A percentile compares a stretch with the other conserved stretches of the same genome.
Evolutionary conservation across 2,329 filamentous ascomycete species (phyloP).

Genomic region (Neofusicoccum kwambonambiense): DNA sequence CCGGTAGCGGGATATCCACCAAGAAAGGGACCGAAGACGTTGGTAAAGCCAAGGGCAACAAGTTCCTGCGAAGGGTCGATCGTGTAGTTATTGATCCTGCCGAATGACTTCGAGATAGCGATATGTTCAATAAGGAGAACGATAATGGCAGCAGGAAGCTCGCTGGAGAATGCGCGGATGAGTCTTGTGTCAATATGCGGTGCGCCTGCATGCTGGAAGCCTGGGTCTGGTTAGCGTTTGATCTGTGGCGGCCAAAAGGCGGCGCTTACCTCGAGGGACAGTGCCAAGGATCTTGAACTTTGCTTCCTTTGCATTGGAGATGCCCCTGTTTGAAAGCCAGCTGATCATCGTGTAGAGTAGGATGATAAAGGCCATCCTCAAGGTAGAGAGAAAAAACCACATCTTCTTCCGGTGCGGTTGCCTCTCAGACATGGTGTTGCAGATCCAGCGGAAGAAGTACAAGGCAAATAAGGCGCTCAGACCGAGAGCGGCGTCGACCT

Average conservation of each 20-base stretch:
- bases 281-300: conserved; percentile 69
- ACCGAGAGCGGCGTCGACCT: conserved; percentile 82
- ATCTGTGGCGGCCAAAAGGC: conserved; percentile 16
- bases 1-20: conserved; percentile 88
- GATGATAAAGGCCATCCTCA: conserved; percentile 85
- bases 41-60: conserved; percentile 85
- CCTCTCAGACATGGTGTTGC: conserved; percentile 64
- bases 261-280: conserved; percentile 66
- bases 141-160: conserved; percentile 81
- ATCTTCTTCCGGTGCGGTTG: conserved; percentile 66
- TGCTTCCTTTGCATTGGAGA: conserved; percentile 31
- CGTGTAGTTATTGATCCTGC: conserved; percentile 86
- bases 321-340: conserved; percentile 64
- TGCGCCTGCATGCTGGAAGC: conserved; percentile 74
- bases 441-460: conserved; percentile 58
- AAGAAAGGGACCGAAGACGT: conserved; percentile 82
- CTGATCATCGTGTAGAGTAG: conserved; percentile 86
- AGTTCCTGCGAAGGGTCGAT: conserved; percentile 93
- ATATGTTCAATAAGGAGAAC: conserved; percentile 93
- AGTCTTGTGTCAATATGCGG: conserved; percentile 65
- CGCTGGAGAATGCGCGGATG: conserved; percentile 63
- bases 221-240: conserved; percentile 34
- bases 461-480: conserved; percentile 77
- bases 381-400: conserved; percentile 83
- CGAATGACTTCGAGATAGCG: conserved; percentile 92